Conservation (phyloP, 2,329 filamentous ascomycete species). For the Blastomyces emzantsi region DNA sequence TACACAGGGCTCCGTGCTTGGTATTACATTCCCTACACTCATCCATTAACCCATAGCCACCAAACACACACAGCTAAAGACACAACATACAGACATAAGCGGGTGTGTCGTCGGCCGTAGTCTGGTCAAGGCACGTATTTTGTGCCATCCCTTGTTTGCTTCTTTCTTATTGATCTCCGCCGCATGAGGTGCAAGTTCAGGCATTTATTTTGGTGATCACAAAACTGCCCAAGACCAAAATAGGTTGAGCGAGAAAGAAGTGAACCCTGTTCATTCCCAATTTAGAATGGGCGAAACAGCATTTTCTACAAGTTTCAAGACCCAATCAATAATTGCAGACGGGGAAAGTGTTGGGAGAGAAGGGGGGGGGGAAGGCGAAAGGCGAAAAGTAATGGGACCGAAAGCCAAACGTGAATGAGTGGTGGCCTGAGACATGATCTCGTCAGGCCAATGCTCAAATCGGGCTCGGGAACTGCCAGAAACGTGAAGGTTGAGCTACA, state of each 20-base stretch:
- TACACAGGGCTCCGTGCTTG: constrained; percentile 1
- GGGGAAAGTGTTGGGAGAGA: not conserved
- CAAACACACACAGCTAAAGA: not conserved
- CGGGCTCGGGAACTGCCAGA: not conserved
- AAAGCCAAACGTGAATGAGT: not conserved
- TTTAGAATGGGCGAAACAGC: not conserved
- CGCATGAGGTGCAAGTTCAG: not conserved
- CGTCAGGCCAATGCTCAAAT: not conserved
- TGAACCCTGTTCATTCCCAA: not conserved
- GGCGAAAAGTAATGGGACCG: not conserved
- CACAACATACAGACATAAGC: not conserved
- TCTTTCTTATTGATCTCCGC: not conserved
- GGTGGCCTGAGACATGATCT: constrained; percentile 1
- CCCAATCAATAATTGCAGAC: not conserved
- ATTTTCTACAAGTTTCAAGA: not conserved
- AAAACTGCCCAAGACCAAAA: not conserved
- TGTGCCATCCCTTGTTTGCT: not conserved
- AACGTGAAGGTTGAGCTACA: not conserved
- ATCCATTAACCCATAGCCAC: not conserved
- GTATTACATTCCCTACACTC: not conserved
- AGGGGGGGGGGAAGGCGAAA: not conserved
- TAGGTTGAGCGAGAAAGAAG: not conserved
- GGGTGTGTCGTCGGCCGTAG: not conserved
- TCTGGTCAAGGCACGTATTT: not conserved
- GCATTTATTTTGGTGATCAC: not conserved